Base-by-base conservation (phyloP, 345 rosid species). In the Lumnitzera littorea region DNA sequence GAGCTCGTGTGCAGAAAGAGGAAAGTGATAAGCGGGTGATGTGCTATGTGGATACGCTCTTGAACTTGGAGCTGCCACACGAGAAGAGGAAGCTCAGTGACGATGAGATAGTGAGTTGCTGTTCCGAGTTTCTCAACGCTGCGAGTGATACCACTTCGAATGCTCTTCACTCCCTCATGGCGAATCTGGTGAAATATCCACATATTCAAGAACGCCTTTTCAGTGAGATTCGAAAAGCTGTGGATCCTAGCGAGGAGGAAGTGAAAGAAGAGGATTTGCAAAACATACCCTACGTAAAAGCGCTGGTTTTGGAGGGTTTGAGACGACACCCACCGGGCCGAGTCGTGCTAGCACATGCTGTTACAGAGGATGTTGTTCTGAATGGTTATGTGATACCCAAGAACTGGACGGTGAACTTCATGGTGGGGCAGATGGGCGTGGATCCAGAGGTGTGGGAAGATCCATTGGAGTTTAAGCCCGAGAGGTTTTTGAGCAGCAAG, bases 401-500 rank as follows among this genome's bases (percentile, higher is more conserved):
- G 66, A n/a, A 53, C 12, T 17, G 25, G 14, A n/a, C 12, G 9
- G 57, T 63, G 51, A 63, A 55, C 48, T 54, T 63, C 53, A 55
- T 24, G 52, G 53, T 54, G 52, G 53, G 43, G 12, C 51, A 53
- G 52, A 63, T 54, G 52, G 66, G 43, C 2, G 14, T 12, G 46
- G 51, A 63, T 12, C 14, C 67, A 46, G 16, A 43, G n/a, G 67
- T 63, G 52, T 63, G 67, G 67, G 67, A 63, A 46, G 59, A 55
- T n/a, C 67, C 53, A 11, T 24, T 27, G 25, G 53, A 51, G 23
- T 47, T 63, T 17, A 53, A 48, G 47, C 59, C 59, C 1, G 60
- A 63, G 54, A 9, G 67, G 51, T 63, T 63, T 46, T 27, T 59
- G 36, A 48, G 53, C n/a, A 16, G 24, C 5, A 7, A 36, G 43